phyloP scores from a whole-genome alignment of 2,329 filamentous ascomycete genomes.

The Colletotrichum orchidophilum region DNA sequence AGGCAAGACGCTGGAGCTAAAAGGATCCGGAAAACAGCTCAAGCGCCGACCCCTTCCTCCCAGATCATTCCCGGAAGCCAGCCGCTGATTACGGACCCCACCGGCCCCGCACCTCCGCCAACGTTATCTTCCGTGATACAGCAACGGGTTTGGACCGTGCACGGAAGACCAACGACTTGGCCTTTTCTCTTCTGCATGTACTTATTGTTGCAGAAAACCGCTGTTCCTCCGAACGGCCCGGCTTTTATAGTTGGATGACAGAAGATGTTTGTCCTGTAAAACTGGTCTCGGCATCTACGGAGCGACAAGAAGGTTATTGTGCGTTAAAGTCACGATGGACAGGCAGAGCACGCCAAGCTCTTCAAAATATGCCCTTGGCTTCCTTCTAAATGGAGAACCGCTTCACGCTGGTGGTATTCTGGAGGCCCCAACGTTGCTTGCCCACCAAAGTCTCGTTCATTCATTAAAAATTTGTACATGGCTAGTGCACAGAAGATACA shows the following conservation, averaged over 20 bases:
- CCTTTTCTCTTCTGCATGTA: no score
- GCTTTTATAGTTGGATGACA: not conserved
- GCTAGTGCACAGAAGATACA: conserved; percentile 25
- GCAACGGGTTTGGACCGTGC: conserved; percentile 3
- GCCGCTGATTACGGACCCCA: not conserved
- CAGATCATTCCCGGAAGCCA: not conserved
- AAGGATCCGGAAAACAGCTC: not conserved
- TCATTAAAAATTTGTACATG: conserved; percentile 34
- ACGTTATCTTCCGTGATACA: not conserved
- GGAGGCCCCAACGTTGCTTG: not conserved
- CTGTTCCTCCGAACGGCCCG: not conserved
- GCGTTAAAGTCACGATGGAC: not conserved
- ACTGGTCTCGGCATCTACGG: not conserved
- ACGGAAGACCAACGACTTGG: not conserved
- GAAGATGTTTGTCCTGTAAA: not conserved
- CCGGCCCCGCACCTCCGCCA: not conserved
- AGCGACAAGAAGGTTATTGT: no score
- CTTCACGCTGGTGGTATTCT: no score
- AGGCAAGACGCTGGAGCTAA: not conserved
- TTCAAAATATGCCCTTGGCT: no score
- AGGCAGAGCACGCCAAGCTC: not conserved
- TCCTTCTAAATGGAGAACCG: not conserved
- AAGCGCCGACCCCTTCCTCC: not conserved
- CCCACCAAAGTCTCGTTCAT: conserved; percentile 20
- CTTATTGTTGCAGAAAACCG: not conserved